Evolutionary conservation across 768 basidiomycete genomes (phyloP), one percentile per base, ranked within the genome.

Genomic region (Saitozyma podzolica): DNA sequence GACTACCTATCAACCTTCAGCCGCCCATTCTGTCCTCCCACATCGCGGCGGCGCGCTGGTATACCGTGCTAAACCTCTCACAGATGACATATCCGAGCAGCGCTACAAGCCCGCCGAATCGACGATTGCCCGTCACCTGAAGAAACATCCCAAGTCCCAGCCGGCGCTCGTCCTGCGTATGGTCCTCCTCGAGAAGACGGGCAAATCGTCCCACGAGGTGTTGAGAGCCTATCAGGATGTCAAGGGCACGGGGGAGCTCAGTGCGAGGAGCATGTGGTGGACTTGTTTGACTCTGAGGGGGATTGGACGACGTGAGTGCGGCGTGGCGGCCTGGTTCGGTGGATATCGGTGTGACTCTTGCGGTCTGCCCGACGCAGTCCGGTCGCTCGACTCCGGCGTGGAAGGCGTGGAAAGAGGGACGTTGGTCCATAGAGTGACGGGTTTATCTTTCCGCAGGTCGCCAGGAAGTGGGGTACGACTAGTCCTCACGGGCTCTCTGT

Each of bases 141-240:
- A 73, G 66, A 76, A 76, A 64, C 54, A 60, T 37, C 69, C 72
- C 9, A 62, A 63, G 54, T 76, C 74, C 11, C 72, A 73, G 50
- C 72, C 72, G 40, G 74, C 65, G 8, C 58, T 73, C 2, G 61
- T 69, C 40, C 61, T 75, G 14, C 64, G 69, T 14, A 56, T 69
- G 48, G 63, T 56, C 29, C 59, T 75, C 16, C 56, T 64, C 7
- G 56, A 70, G 47, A 62, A 64, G 53, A 58, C 42, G 4, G 61
- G 59, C 9, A 39, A 8, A 5, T 3, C 39, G 5, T 48, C 54
- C 37, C 57, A 51, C 19, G 59, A 50, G 6, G 56, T 75, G 1
- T 19, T 72, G 49, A 50, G 20, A 41, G 50, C 62, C 3, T 70
- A 60, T 48, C 42, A 64, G 16, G 58, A 55, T 14, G 64, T 68